Percentiles rank a stretch among this genome's conserved stretches.
Evolutionary conservation across 805 yeast genomes (phyloP).

Genomic region (Wickerhamomyces sydowiorum): DNA sequence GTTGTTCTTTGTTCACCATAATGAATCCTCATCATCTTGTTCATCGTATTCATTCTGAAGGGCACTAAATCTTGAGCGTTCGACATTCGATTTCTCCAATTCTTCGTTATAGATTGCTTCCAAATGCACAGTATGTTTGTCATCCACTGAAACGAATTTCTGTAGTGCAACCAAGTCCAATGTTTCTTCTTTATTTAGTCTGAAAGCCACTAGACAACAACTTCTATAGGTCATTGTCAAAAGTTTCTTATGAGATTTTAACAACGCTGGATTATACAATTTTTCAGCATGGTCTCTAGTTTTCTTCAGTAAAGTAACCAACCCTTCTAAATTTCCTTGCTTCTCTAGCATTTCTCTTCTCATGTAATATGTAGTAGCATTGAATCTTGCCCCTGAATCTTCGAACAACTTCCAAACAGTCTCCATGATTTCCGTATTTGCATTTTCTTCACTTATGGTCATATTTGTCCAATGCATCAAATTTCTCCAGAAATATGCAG

Average conservation of each 20-base stretch:
- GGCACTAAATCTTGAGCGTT: slow-evolving; percentile 13
- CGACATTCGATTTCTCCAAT: slow-evolving; percentile 1
- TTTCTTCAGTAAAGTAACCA: no score
- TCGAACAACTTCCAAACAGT: background rate
- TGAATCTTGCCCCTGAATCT: background rate
- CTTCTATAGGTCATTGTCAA: background rate
- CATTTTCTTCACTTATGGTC: background rate
- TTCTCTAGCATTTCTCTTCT: background rate
- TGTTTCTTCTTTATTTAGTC: background rate
- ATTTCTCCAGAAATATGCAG: background rate
- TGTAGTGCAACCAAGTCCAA: background rate
- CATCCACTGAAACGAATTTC: background rate
- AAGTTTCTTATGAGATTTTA: background rate
- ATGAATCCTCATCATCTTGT: slow-evolving; percentile 24
- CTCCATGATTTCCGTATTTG: background rate
- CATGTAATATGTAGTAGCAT: background rate
- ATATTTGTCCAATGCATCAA: background rate
- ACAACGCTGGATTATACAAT: background rate
- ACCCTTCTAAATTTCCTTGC: background rate
- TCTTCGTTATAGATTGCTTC: background rate
- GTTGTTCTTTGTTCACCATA: slow-evolving; percentile 21
- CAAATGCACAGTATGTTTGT: background rate
- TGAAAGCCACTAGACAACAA: background rate
- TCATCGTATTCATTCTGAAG: slow-evolving; percentile 23
- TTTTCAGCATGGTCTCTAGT: background rate